Base-by-base conservation (phyloP, 805 yeast genomes). In the Candida hungchunana region DNA sequence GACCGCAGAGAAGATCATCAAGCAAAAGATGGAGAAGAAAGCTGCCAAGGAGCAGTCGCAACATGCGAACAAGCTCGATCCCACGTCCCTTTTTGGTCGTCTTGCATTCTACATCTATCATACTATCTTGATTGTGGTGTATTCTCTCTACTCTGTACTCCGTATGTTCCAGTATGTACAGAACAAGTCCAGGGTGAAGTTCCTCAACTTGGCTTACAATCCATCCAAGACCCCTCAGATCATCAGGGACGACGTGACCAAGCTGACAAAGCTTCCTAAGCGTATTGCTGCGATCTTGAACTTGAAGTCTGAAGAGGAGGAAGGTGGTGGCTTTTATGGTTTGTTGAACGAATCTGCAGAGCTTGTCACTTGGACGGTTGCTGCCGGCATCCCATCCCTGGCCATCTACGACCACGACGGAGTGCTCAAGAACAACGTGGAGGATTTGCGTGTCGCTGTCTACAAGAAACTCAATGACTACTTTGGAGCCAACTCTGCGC, bases 241-340 rank as follows among this genome's bases (percentile, higher is more conserved):
- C 37, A 87, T 90, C 45, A 77, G 94, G 46, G 80, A 81, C 43
- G 97, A 90, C 61, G 87, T 87, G 24, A 66, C 66, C 42, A 75
- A 76, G 50, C 63, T 90, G 37, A 55, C 70, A 28, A 93, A 93
- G 59, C 71, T 87, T 17, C 98, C 98, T 4, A 73, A 69, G 45
- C 71, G 83, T 32, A 51, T 93, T 16, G 82, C 94, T 7, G 77
- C 84, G 15, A 77, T 90, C n/a, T 62, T 93, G 39, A 79, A 75
- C 47, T 71, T 79, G 55, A 79, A 78, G 52, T 72, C 80, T 18
- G 87, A 78, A 39, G 84, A 82, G 43, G 90, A 80, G 48, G 95
- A 86, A 50, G 90, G 88, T 41, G 96, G 95, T 21, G 97, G 97
- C 3, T 59, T 82, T 28, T 85, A 81, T 42, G 96, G 95, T 0